Evolutionary conservation across 176 grass and related monocot genomes (phyloP), one percentile per base, ranked within the genome.

Genomic region (Phragmites australis): DNA sequence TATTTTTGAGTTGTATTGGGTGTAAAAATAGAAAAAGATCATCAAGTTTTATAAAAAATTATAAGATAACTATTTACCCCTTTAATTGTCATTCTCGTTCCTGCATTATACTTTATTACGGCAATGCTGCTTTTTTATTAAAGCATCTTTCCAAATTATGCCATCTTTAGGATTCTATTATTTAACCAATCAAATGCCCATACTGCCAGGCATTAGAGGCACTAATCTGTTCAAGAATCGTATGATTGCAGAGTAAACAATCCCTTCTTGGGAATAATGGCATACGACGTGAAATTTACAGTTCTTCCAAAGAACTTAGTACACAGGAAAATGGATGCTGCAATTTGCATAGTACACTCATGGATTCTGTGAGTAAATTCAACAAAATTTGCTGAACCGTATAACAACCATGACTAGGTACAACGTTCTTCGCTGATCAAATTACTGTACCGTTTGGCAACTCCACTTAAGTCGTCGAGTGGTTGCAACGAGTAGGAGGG

Each of bases 181-280:
- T 81, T 78, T 48, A 70, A 85, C 46, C 39, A 85, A 70, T 81
- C 82, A 27, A 81, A 55, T 62, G 70, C 39, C 60, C 76, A 85
- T 85, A 58, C 37, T 75, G n/a, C 31, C 61, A 77, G 64, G 21
- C n/a, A 76, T 23, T 46, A 80, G 9, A 23, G 23, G 70, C n/a
- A 64, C 6, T 48, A 13, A 45, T 71, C 12, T 85, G 42, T 89
- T 18, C 42, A 55, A 41, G 55, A 75, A 55, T 70, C 44, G 59
- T 18, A 29, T 76, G 71, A 81, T 76, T 76, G 16, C 5, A 81
- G 23, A n/a, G 17, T 70, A 63, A 77, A 70, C 54, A 87, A 82
- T 25, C 7, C 50, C 19, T 37, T 76, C 53, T 55, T 29, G 29
- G 14, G 26, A 67, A 74, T 32, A 23, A 27, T 37, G 10, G 18